phyloP scores from a whole-genome alignment of 257 asterid species.

The Ligustrum vulgare region DNA sequence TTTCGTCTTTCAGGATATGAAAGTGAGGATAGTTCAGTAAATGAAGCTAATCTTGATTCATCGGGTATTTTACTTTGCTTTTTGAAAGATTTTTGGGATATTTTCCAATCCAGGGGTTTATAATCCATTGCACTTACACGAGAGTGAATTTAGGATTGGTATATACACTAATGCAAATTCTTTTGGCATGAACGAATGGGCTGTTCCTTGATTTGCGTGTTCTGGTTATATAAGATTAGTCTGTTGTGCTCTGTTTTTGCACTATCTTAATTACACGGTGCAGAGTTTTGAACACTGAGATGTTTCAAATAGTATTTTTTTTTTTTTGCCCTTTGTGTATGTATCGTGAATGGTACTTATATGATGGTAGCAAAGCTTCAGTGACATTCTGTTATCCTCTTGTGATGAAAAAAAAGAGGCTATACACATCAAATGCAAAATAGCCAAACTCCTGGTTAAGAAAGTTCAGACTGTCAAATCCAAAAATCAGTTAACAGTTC shows the following conservation, averaged over 20 bases:
- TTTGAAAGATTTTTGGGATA: conserved; percentile 5
- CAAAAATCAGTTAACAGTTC: background rate
- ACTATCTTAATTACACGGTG: background rate
- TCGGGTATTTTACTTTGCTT: conserved; percentile 52
- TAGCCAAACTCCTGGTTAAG: background rate
- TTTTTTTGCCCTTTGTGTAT: background rate
- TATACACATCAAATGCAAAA: background rate
- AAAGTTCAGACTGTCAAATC: background rate
- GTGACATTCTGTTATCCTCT: background rate
- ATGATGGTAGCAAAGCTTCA: background rate
- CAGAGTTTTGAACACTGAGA: background rate
- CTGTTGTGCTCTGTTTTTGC: background rate
- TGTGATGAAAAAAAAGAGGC: background rate
- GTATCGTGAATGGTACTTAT: background rate
- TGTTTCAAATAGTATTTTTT: background rate
- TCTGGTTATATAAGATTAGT: background rate
- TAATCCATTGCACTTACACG: conserved; percentile 1
- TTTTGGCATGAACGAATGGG: conserved; percentile 1
- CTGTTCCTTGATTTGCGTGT: background rate
- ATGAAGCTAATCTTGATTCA: conserved; percentile 77
- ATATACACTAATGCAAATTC: background rate
- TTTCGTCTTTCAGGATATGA: conserved; percentile 66
- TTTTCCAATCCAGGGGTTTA: background rate
- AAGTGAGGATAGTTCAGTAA: conserved; percentile 83
- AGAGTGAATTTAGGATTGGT: background rate